Percentiles rank a stretch among this genome's conserved stretches.
Evolutionary conservation across 257 asterid genomes (phyloP).

Genomic region (Leptodermis oblonga): DNA sequence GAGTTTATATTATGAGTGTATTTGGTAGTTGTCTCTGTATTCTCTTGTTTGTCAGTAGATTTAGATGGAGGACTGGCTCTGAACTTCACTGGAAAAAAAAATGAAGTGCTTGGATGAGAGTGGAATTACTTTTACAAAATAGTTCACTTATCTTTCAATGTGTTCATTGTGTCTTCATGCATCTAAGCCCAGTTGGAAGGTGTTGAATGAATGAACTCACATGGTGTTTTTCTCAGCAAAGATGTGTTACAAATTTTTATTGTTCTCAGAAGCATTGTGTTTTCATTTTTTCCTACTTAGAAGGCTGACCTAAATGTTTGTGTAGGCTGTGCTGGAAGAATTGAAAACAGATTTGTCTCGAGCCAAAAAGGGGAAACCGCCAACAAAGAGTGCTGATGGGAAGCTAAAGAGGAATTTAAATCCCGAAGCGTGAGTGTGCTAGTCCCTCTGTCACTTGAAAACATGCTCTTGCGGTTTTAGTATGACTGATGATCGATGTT

Average conservation of each 20-base stretch:
- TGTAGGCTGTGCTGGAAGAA: conserved; percentile 63
- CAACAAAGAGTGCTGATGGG: conserved; percentile 70
- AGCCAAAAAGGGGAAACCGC: conserved; percentile 89
- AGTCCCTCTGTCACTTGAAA: conserved; percentile 1
- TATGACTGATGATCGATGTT: conserved; percentile 21
- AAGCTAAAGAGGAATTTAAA: conserved; percentile 74
- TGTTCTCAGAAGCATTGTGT: neutral
- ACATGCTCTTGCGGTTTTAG: neutral
- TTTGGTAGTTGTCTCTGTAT: neutral
- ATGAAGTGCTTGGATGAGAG: neutral
- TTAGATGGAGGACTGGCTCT: neutral
- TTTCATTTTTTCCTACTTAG: conserved; percentile 10
- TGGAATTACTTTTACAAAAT: neutral
- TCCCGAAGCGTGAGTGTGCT: conserved; percentile 70
- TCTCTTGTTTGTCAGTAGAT: too few species aligned
- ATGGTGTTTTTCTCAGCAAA: neutral
- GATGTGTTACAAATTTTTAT: neutral
- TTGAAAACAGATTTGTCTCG: conserved; percentile 59
- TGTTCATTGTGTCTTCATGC: neutral
- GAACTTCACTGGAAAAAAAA: neutral
- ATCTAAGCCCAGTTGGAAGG: neutral
- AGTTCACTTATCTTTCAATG: neutral
- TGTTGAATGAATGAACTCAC: neutral
- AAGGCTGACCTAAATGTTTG: conserved; percentile 6
- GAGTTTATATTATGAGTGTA: neutral